phyloP scores from a whole-genome alignment of 2,329 filamentous ascomycete genomes.

The Stachybotrys chartarum region DNA sequence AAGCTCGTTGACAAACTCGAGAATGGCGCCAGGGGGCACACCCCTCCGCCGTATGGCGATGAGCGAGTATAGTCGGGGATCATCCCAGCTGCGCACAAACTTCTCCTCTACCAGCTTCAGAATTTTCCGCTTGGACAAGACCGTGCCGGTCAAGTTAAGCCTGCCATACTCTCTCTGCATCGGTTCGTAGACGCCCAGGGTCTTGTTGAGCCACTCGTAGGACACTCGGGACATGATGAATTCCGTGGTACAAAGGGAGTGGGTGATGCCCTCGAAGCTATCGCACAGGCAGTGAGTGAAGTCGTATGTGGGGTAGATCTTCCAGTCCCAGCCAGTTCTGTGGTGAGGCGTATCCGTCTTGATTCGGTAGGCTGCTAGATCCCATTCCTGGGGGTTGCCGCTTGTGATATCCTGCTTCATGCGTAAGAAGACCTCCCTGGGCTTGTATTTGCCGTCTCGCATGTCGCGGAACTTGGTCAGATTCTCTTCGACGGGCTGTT shows the following conservation, averaged over 20 bases:
- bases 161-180: constrained; percentile 80
- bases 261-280: constrained; percentile 85
- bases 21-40: constrained; percentile 79
- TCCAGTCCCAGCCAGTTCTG: constrained; percentile 76
- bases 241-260: constrained; percentile 89
- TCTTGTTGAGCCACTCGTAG: constrained; percentile 85
- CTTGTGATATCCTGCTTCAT: constrained; percentile 88
- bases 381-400: constrained; percentile 94
- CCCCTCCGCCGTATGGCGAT: constrained; percentile 78
- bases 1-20: constrained; percentile 85
- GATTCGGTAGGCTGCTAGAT: constrained; percentile 84
- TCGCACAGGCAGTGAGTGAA: constrained; percentile 89
- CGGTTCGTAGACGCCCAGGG: constrained; percentile 75
- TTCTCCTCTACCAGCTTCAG: constrained; percentile 69
- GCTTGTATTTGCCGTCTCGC: constrained; percentile 84
- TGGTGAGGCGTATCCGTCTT: constrained; percentile 64
- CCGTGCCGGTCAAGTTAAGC: constrained; percentile 69
- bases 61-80: constrained; percentile 82
- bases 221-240: constrained; percentile 79
- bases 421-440: constrained; percentile 74
- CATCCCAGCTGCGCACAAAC: constrained; percentile 84
- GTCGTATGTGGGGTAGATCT: constrained; percentile 92
- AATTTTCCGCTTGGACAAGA: constrained; percentile 82
- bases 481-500: constrained; percentile 67
- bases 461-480: constrained; percentile 80